Conservation (phyloP, 495 filamentous ascomycete genomes). For the Neurospora sp. region DNA sequence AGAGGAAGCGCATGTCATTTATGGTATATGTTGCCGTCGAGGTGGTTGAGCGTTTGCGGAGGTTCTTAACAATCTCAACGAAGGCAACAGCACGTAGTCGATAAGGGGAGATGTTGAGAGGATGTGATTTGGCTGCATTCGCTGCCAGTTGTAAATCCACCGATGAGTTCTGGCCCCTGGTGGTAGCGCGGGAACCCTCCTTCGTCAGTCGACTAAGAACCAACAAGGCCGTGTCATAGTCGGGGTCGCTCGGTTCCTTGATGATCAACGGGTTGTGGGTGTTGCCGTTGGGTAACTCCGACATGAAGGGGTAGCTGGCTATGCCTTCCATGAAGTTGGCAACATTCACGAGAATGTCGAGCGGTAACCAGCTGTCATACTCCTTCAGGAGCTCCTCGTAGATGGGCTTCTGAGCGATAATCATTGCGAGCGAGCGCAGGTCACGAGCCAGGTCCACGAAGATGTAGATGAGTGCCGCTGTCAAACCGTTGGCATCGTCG, state of each 20-base stretch:
- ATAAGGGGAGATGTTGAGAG: not conserved
- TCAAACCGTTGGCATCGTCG: not conserved
- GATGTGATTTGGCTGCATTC: not conserved
- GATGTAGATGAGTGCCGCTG: not conserved
- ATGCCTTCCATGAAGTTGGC: conserved; percentile 12
- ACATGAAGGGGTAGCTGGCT: conserved; percentile 13
- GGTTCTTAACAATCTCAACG: not conserved
- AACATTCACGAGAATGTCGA: conserved; percentile 7
- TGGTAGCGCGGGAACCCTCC: not conserved
- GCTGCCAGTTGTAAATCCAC: not conserved
- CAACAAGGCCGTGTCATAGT: conserved; percentile 3
- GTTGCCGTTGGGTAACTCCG: not conserved
- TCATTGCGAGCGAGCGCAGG: conserved; percentile 1
- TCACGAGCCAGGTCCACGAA: conserved; percentile 9
- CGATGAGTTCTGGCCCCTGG: not conserved
- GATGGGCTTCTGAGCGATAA: conserved; percentile 3
- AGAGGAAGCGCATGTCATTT: conserved; percentile 5
- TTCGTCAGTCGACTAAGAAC: not conserved
- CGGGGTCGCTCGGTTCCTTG: not conserved
- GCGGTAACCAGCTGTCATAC: conserved; percentile 4
- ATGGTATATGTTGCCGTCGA: conserved; percentile 4
- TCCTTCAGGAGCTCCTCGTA: conserved; percentile 8
- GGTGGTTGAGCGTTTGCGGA: not conserved
- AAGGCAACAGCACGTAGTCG: not conserved
- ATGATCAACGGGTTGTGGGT: not conserved